Evolutionary conservation across 208 protist species (phyloP), one percentile per base, ranked within the genome.

Genomic region (Crithidia bombi): DNA sequence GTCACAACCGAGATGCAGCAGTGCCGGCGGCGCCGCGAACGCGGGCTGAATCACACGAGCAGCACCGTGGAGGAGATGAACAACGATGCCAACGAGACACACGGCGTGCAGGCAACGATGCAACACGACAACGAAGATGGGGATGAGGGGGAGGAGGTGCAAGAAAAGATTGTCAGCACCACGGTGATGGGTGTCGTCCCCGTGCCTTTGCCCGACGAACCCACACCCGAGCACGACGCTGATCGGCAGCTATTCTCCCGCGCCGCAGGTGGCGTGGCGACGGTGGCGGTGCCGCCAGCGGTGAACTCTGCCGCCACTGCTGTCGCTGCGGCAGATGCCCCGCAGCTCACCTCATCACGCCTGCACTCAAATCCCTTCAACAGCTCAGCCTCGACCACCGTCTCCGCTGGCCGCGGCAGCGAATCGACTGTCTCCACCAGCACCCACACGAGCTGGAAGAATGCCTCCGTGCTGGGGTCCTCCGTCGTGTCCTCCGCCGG

Each of bases 1-100:
- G 39, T 81, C 19, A 81, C 75, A 2, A 68, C 67, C 0, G 69
- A 76, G 63, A 47, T 76, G 51, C 67, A 63, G 65, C 73, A 72
- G 65, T 59, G 54, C 57, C 41, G 30, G 49, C 73, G 65, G 14
- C 57, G 57, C 14, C 46, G 56, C 0, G 44, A 25, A 15, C 35
- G 66, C 36, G 52, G 49, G 3, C 38, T 33, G 28, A 6, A 49
- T 6, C 35, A 19, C 33, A 44, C 14, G 14, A 33, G 32, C 54
- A 17, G 39, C 30, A 39, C 4, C 32, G 5, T 4, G 14, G 7
- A 30, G 3, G 21, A 38, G 9, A 61, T 12, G 7, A 46, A 19
- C 52, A 62, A 21, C 38, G 38, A 47, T 9, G 35, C 14, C 12
- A 17, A 0, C 10, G 36, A 26, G 1, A 19, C 32, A 21, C n/a